Evolutionary conservation across 2,329 filamentous ascomycete species (phyloP).

Genomic region (Exophiala oligosperma): DNA sequence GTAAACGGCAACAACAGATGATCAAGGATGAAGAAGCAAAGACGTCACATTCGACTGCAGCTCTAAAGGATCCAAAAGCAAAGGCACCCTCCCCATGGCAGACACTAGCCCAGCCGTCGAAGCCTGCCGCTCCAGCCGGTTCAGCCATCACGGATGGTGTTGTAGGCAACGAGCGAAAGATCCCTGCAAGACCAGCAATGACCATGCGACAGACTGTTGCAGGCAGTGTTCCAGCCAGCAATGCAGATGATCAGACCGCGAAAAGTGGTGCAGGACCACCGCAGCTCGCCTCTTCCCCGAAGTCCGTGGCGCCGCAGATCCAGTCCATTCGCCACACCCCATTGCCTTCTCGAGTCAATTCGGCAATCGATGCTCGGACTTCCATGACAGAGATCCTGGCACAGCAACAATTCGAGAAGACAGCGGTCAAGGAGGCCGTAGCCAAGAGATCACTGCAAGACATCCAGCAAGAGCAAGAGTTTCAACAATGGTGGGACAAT

Average conservation of each 20-base stretch:
- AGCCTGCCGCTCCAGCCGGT: constrained; percentile 16
- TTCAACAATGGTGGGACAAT: constrained; percentile 94
- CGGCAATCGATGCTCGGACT: constrained; percentile 30
- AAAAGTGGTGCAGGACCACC: constrained; percentile 18
- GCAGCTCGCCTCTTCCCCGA: constrained; percentile 33
- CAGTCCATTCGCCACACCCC: constrained; percentile 50
- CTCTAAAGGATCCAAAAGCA: not conserved
- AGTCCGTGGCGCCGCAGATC: constrained; percentile 33
- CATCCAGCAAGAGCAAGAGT: constrained; percentile 95
- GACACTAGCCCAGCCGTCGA: constrained; percentile 41
- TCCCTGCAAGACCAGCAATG: constrained; percentile 45
- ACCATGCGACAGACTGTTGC: constrained; percentile 63
- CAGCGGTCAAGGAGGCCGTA: constrained; percentile 72
- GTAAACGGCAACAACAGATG: constrained; percentile 76
- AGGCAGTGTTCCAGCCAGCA: constrained; percentile 37
- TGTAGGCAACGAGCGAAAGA: constrained; percentile 5
- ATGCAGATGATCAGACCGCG: constrained; percentile 9
- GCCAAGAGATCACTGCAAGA: constrained; percentile 89
- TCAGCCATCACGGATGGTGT: constrained; percentile 2
- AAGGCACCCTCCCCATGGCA: constrained; percentile 64
- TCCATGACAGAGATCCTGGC: constrained; percentile 87
- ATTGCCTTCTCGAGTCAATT: constrained; percentile 27
- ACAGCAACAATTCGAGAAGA: constrained; percentile 82
- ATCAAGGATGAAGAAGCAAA: constrained; percentile 43
- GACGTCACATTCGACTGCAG: constrained; percentile 35